Base-by-base conservation (phyloP, 805 yeast genomes). In the Nakazawaea peltata region DNA sequence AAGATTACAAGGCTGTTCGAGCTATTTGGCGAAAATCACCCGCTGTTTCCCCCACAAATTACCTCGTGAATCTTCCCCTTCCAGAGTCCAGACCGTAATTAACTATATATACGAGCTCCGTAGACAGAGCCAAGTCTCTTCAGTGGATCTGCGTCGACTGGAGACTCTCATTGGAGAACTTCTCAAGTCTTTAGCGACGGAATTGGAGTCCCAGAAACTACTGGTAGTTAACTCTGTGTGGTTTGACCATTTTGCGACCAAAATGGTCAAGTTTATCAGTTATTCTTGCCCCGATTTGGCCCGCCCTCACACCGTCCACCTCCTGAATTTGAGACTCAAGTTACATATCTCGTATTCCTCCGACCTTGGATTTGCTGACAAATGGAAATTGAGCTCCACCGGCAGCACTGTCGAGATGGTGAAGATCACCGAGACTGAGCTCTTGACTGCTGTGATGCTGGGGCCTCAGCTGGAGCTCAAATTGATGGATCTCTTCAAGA, bases 181-280 rank as follows among this genome's bases (percentile, higher is more conserved):
- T 18, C 9, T 37, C 4, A 25, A n/a, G 3, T 32, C 37, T n/a
- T 19, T 37, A 10, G 33, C 19, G 3, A 28, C 16, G 19, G 37
- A 37, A 21, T 32, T 17, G 3, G 33, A 37, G 19, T 6, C 22
- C n/a, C 33, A 33, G 18, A 33, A 28, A 5, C 19, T 12, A 18
- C 18, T 19, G 13, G 26, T 26, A 10, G 23, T 13, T 10, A 30
- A 35, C 15, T 19, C 30, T 18, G 13, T 6, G 8, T 37, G 40
- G 40, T 37, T 21, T 21, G 12, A 10, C 11, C 41, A 37, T 29
- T 37, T 37, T 19, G 33, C 41, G 1, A 19, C 28, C 3, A 37
- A 33, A 13, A 26, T 37, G 15, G 34, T 33, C 11, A 37, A 37
- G 25, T 37, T 28, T 17, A 26, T 37, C 19, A 37, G 33, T 19